Evolutionary conservation across 2,329 filamentous ascomycete species (phyloP).

Genomic region (Fusarium falciforme): DNA sequence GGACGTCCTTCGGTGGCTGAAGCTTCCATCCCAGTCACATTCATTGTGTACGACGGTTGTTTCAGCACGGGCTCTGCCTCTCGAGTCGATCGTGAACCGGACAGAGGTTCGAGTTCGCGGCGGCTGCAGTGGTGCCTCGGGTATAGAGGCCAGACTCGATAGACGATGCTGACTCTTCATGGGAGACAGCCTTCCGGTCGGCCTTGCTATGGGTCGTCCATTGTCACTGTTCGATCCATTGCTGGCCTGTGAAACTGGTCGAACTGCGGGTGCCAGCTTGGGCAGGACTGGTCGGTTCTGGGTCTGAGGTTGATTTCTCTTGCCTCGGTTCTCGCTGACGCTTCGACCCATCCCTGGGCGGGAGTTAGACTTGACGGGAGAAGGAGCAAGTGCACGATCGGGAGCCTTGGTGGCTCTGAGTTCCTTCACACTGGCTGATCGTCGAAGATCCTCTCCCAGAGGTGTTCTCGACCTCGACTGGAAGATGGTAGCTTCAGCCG

Average conservation of each 20-base stretch:
- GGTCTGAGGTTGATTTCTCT: constrained; percentile 48
- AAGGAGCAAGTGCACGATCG: constrained; percentile 57
- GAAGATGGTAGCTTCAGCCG: constrained; percentile 44
- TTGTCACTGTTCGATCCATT: constrained; percentile 47
- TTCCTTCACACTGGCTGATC: constrained; percentile 59
- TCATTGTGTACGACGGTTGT: constrained; percentile 58
- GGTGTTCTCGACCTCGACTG: constrained; percentile 41
- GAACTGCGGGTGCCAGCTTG: constrained; percentile 59
- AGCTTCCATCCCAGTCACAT: constrained; percentile 36
- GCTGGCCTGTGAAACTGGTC: constrained; percentile 49
- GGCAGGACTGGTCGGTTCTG: constrained; percentile 56
- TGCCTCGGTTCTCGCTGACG: constrained; percentile 64
- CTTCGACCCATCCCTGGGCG: constrained; percentile 65
- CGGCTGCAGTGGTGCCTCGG: constrained; percentile 59
- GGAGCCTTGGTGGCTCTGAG: constrained; percentile 54
- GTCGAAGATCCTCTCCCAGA: constrained; percentile 54
- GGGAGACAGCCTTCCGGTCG: constrained; percentile 63
- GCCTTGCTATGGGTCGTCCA: constrained; percentile 52
- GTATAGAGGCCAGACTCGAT: constrained; percentile 67
- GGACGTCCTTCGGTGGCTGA: constrained; percentile 46
- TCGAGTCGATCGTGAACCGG: constrained; percentile 72
- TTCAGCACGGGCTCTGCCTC: constrained; percentile 68
- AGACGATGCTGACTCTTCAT: constrained; percentile 63
- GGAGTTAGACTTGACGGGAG: constrained; percentile 62
- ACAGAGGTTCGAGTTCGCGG: constrained; percentile 65